These are phyloP conservation scores for Aspergillus flavus DNA, from an alignment of 2,329 filamentous ascomycete species.

Conservation along the genomic window DNA sequence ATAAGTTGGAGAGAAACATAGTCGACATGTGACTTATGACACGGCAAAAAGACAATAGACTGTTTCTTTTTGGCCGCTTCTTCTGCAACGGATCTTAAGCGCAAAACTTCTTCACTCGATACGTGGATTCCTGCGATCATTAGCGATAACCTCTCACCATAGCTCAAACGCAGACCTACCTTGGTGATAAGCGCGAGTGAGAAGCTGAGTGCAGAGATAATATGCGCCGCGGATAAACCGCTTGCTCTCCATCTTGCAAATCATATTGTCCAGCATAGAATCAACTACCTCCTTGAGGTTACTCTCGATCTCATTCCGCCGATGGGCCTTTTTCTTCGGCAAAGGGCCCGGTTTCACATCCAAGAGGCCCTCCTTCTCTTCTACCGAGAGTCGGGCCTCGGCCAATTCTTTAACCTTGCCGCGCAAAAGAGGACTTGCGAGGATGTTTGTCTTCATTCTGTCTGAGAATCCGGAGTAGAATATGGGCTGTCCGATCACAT, in stretches of 20 bases:
- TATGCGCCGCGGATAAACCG: constrained; percentile 90
- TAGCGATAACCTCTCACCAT: constrained; percentile 3
- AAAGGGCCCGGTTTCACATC: constrained; percentile 40
- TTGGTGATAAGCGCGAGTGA: constrained; percentile 93
- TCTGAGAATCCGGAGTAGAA: constrained; percentile 93
- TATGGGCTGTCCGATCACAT: constrained; percentile 85
- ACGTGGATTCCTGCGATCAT: constrained; percentile 73
- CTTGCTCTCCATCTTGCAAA: constrained; percentile 98
- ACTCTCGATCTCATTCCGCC: constrained; percentile 64
- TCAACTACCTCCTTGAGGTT: constrained; percentile 80
- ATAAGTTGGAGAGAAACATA: constrained; percentile 95
- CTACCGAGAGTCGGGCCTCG: constrained; percentile 70
- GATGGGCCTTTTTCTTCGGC: constrained; percentile 33
- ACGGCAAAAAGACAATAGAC: constrained; percentile 93
- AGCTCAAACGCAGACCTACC: constrained; percentile 50
- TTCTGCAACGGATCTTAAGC: constrained; percentile 78
- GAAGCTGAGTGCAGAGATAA: constrained; percentile 81
- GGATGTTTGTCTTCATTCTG: constrained; percentile 77
- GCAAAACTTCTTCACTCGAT: constrained; percentile 87
- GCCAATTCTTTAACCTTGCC: constrained; percentile 76
- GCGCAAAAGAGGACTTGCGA: constrained; percentile 75
- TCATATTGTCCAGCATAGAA: constrained; percentile 90
- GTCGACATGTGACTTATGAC: constrained; percentile 92
- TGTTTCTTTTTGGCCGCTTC: constrained; percentile 84
- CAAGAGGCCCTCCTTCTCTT: constrained; percentile 74